These are phyloP conservation scores for Byssoonygena ceratinophila DNA, from an alignment of 2,329 filamentous ascomycete genomes.

Conservation along the genomic window DNA sequence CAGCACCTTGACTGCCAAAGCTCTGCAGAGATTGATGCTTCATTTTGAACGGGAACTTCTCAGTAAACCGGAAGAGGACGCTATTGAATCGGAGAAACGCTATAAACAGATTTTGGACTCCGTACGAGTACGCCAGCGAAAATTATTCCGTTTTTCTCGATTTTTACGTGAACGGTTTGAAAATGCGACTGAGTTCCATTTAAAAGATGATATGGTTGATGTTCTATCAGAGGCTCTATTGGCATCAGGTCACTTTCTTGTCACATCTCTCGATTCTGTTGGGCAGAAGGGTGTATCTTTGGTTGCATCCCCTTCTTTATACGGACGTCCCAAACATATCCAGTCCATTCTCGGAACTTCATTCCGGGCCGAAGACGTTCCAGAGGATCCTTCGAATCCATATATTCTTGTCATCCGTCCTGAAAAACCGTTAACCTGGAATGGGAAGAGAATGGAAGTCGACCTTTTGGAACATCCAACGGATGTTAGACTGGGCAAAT, in stretches of 20 bases:
- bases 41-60: conserved; percentile 90
- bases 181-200: conserved; percentile 89
- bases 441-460: conserved; percentile 62
- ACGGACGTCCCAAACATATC: conserved; percentile 66
- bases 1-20: conserved; percentile 83
- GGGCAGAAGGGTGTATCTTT: conserved; percentile 70
- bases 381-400: conserved; percentile 65
- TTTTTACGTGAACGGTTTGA: conserved; percentile 90
- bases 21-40: conserved; percentile 71
- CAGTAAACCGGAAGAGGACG: conserved; percentile 69
- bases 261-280: conserved; percentile 55
- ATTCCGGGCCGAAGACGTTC: conserved; percentile 56
- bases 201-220: conserved; percentile 58
- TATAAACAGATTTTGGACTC: conserved; percentile 95
- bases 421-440: conserved; percentile 69
- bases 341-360: conserved; percentile 74
- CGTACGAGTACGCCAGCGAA: conserved; percentile 87
- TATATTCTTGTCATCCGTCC: conserved; percentile 80
- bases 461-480: conserved; percentile 65
- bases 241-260: conserved; percentile 74
- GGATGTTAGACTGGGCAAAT: conserved; percentile 74
- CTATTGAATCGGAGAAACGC: conserved; percentile 84
- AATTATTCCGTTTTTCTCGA: conserved; percentile 88
- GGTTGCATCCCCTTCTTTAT: conserved; percentile 71
- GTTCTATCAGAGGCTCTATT: conserved; percentile 72